Base-by-base conservation (phyloP, 148 eudicot genomes). In the Chenopodium formosanum region DNA sequence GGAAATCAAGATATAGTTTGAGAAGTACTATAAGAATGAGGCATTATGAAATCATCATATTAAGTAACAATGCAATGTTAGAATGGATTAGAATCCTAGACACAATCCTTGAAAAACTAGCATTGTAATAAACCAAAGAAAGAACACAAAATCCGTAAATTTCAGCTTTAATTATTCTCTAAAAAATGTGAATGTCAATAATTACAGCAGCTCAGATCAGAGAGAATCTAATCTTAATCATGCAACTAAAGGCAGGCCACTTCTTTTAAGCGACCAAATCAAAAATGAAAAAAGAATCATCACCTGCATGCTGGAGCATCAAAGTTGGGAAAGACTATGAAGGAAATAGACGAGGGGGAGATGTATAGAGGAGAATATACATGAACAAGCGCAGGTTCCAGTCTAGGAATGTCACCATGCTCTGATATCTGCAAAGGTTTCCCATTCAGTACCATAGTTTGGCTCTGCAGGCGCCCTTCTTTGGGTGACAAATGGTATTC, bases 401-500 rank as follows among this genome's bases (percentile, higher is more conserved):
- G 78, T 71, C 78, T 86, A 1, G 91, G 95, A 75, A 92, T 78
- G 65, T 90, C 87, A 71, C 95, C 95, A 14, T 27, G 62, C 47
- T 75, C 82, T 4, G 89, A 80, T 9, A 92, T 78, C 74, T 81
- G 74, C 81, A 94, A 79, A 1, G 85, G 87, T 46, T 66, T 82
- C 47, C 95, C 92, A 66, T 94, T 94, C n/a, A 94, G 84, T 73
- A 89, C 81, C 92, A 90, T 87, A 50, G 83, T 88, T 78, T 82
- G 89, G 89, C 94, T 91, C 70, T 64, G 88, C 29, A 94, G 73
- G 34, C 85, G 31, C 11, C 93, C 95, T 22, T 82, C 56, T 83
- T 86, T 62, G 1, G 95, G 90, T 20, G 97, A 83, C 73, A 94
- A 84, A 74, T 89, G 89, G 79, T 92, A 94, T 82, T 91, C 97